Evolutionary conservation across 1,284 basidiomycete genomes (phyloP).

Genomic region (Sporisorium reilianum): DNA sequence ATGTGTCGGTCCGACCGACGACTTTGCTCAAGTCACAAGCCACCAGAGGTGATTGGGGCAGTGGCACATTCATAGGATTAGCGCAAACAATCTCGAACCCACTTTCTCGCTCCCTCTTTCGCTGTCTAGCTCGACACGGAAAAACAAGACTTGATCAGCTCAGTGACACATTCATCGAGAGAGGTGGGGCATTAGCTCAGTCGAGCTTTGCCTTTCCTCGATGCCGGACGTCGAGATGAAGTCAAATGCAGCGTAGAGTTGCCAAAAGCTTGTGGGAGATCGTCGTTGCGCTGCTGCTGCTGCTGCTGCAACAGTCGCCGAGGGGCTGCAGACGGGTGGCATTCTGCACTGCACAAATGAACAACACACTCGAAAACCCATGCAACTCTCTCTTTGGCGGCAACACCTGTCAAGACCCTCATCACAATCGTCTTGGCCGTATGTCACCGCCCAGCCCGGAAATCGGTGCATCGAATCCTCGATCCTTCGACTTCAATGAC

Average conservation of each 20-base stretch:
- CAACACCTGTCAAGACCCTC: conserved; percentile 28
- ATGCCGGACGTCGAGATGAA: conserved; percentile 9
- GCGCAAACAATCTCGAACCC: conserved; percentile 7
- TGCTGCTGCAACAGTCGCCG: not conserved
- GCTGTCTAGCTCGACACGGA: not conserved
- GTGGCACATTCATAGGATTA: conserved; percentile 16
- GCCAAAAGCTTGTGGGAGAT: conserved; percentile 10
- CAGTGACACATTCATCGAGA: conserved; percentile 16
- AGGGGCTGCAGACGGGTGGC: conserved; percentile 4
- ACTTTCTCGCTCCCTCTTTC: no score
- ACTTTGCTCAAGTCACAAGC: not conserved
- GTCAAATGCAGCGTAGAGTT: not conserved
- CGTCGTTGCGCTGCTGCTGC: conserved; percentile 14
- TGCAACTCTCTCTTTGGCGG: not conserved
- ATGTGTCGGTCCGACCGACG: not conserved
- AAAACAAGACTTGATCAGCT: conserved; percentile 27
- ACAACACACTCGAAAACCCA: conserved; percentile 3
- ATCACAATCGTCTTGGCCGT: conserved; percentile 8
- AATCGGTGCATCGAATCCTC: not conserved
- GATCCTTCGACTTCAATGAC: not conserved
- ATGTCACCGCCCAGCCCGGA: not conserved
- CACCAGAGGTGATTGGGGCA: conserved; percentile 11
- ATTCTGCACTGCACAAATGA: conserved; percentile 2
- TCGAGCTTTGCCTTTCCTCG: conserved; percentile 4
- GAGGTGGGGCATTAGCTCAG: not conserved